Evolutionary conservation across 148 eudicot genomes (phyloP).

Genomic region (Linanthus parryae): DNA sequence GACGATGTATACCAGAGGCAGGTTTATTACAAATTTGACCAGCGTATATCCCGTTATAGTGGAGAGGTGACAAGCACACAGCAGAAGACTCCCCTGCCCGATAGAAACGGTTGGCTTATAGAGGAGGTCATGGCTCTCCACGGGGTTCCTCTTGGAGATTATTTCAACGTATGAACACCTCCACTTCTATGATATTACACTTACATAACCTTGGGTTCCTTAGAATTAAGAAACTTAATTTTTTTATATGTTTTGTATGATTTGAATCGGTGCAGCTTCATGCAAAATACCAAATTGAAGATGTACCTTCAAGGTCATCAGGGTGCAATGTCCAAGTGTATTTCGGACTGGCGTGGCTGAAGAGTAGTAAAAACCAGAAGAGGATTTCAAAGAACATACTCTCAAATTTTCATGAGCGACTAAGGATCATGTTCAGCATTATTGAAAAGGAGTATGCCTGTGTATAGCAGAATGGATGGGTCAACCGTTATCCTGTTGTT

Average conservation of each 20-base stretch:
- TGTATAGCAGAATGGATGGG: conserved; percentile 27
- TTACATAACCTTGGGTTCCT: background rate
- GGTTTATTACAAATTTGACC: conserved; percentile 71
- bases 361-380: conserved; percentile 66
- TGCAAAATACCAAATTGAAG: conserved; percentile 74
- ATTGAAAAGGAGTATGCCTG: conserved; percentile 69
- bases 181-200: background rate
- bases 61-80: conserved; percentile 97
- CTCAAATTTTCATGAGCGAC: conserved; percentile 58
- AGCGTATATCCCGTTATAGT: conserved; percentile 60
- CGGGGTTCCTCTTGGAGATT: conserved; percentile 86
- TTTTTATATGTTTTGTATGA: background rate
- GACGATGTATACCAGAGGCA: conserved; percentile 74
- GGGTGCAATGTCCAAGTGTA: conserved; percentile 64
- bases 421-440: conserved; percentile 60
- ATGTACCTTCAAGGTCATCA: conserved; percentile 40
- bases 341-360: conserved; percentile 79
- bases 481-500: conserved; percentile 1
- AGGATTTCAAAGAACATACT: conserved; percentile 66
- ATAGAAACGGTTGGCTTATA: conserved; percentile 75
- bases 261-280: conserved; percentile 55
- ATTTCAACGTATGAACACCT: conserved; percentile 53
- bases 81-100: conserved; percentile 63
- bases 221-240: background rate
- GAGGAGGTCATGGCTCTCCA: conserved; percentile 93